Base-by-base conservation (phyloP, 805 yeast genomes). In the Brettanomyces custersianus region DNA sequence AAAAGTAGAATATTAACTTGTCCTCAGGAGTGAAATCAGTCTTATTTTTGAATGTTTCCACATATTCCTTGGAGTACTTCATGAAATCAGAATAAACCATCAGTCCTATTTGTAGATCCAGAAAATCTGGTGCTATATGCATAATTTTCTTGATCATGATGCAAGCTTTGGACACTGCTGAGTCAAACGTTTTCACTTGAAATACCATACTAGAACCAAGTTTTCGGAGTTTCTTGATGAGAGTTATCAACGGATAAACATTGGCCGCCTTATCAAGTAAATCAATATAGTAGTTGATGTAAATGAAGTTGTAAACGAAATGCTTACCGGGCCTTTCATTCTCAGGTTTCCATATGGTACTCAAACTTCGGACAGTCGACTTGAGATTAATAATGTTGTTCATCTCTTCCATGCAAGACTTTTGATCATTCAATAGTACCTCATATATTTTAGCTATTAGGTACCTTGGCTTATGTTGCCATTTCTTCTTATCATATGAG, bases 341-440 rank as follows among this genome's bases (percentile, higher is more conserved):
- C 33, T 87, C 95, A 0, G 96, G 94, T 47, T 86, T 86, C 97
- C 98, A 92, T 39, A 92, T 83, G 44, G 75, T 80, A 1, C 88
- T 74, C 26, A 92, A 66, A 9, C 80, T 74, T 49, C 86, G 82
- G 29, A 76, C 74, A 3, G 73, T 68, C 1, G 86, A 66, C 45
- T 77, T 83, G 33, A 85, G 55, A 6, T 82, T 68, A 35, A 88
- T 71, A 13, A 86, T 60, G 0, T 65, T 51, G 2, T 72, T 62
- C 72, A 90, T 73, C 44, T 81, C 85, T 10, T 69, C 69, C 31
- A 66, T 63, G 0, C 96, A 92, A 1, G 60, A 64, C 2, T 59
- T 57, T 6, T 59, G 42, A 38, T 82, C 76, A 2, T 65, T 55
- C 27, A 74, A 65, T 4, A 76, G 80, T 2, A 75, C 73, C 35